A percentile compares a stretch with the other conserved stretches of the same genome.
Evolutionary conservation across 2,329 filamentous ascomycete genomes (phyloP).

Genomic region (Helminthosporium solani): DNA sequence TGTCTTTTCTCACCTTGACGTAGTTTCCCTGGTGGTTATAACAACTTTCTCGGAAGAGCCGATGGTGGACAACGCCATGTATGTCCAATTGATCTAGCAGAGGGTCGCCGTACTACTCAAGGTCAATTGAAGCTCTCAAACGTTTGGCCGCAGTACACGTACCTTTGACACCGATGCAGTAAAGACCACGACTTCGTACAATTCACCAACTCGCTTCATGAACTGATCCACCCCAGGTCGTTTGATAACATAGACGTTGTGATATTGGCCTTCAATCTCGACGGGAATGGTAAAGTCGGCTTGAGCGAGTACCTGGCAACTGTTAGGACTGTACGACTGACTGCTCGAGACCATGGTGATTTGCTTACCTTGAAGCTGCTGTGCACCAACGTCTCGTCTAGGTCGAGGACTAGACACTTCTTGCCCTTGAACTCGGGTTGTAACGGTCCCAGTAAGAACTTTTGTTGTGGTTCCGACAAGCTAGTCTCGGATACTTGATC

Average conservation of each 20-base stretch:
- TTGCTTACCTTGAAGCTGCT: conserved; percentile 96
- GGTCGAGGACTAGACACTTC: conserved; percentile 91
- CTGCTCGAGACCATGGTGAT: too few species aligned
- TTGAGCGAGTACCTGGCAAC: conserved; percentile 86
- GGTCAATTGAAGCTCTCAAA: conserved; percentile 14
- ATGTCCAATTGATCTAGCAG: conserved; percentile 96
- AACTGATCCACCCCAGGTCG: conserved; percentile 97
- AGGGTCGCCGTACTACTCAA: conserved; percentile 82
- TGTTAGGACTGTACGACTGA: too few species aligned
- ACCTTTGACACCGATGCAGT: conserved; percentile 98
- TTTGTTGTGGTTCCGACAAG: conserved; percentile 51
- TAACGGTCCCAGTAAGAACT: conserved; percentile 78
- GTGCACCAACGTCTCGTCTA: conserved; percentile 96
- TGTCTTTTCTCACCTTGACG: conserved; percentile 65
- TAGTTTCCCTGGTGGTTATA: conserved; percentile 99
- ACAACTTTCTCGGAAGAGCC: conserved; percentile 95
- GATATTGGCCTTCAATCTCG: conserved; percentile 97
- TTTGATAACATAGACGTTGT: conserved; percentile 99
- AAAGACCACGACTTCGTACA: conserved; percentile 98
- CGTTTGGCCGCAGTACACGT: conserved; percentile 17
- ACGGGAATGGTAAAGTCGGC: conserved; percentile 99
- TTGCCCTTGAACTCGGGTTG: conserved; percentile 77
- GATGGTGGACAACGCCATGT: conserved; percentile 92
- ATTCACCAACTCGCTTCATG: conserved; percentile 96
- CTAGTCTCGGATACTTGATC: conserved; percentile 44